phyloP scores from a whole-genome alignment of 352 stramenopile genomes.

The Globisporangium emineosum region DNA sequence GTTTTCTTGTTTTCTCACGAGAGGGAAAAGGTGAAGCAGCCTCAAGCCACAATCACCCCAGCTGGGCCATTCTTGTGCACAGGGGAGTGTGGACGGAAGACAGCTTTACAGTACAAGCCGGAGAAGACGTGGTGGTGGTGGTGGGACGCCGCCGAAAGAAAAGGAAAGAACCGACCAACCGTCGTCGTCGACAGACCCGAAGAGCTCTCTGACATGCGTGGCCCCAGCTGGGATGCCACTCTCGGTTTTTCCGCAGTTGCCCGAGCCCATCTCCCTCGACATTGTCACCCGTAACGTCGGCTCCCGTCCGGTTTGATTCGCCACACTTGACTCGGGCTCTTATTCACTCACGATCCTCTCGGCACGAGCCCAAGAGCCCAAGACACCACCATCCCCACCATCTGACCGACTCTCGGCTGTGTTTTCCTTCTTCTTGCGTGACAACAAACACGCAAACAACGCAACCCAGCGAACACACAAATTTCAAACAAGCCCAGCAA shows the following conservation, averaged over 20 bases:
- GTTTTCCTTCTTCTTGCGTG: not conserved
- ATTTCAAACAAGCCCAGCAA: not conserved
- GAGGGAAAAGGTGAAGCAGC: constrained; percentile 1
- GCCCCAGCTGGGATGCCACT: constrained; percentile 1
- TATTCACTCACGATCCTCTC: constrained; percentile 11
- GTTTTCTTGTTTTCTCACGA: not conserved
- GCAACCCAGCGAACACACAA: not conserved
- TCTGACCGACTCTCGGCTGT: not conserved
- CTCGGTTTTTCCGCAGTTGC: constrained; percentile 1
- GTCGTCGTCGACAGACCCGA: constrained; percentile 5
- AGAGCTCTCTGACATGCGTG: constrained; percentile 2
- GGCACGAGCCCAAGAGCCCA: not conserved
- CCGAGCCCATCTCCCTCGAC: not conserved
- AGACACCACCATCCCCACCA: not conserved
- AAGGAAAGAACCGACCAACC: not conserved
- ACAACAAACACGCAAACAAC: constrained; percentile 5
- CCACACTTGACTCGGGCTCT: not conserved
- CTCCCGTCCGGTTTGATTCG: not conserved
- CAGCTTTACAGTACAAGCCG: not conserved
- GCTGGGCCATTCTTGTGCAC: not conserved
- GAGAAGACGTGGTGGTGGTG: not conserved
- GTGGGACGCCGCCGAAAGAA: not conserved
- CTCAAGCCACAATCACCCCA: not conserved
- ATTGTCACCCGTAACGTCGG: not conserved
- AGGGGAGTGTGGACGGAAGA: not conserved